Evolutionary conservation across 78 protist species (phyloP).

Genomic region (Dictyostelium citrinum): DNA sequence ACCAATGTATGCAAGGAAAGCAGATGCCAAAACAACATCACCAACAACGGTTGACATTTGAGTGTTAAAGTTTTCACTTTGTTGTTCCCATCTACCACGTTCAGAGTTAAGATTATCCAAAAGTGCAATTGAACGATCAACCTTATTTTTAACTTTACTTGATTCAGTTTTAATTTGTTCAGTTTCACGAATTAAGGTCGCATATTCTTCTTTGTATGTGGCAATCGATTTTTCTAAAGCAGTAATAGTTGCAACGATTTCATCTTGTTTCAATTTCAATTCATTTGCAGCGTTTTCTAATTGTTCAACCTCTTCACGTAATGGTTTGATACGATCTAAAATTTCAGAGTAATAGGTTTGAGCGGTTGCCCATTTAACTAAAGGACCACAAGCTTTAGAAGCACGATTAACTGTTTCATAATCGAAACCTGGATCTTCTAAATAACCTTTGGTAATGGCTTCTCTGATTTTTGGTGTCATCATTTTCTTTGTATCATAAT

Average conservation of each 20-base stretch:
- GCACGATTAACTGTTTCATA: slow-evolving; percentile 87
- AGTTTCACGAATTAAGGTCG: slow-evolving; percentile 85
- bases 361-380: slow-evolving; percentile 94
- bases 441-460: slow-evolving; percentile 65
- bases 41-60: slow-evolving; percentile 93
- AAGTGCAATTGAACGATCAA: slow-evolving; percentile 86
- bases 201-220: slow-evolving; percentile 88
- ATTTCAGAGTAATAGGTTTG: slow-evolving; percentile 89
- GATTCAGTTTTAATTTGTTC: slow-evolving; percentile 84
- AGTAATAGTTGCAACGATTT: slow-evolving; percentile 51
- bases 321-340: slow-evolving; percentile 89
- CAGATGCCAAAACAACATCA: slow-evolving; percentile 92
- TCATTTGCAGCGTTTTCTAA: slow-evolving; percentile 78
- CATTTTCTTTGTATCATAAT: slow-evolving; percentile 85
- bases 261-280: slow-evolving; percentile 75
- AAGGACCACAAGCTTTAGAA: slow-evolving; percentile 96
- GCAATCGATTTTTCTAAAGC: slow-evolving; percentile 75
- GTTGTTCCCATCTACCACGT: slow-evolving; percentile 91
- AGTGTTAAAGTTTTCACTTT: slow-evolving; percentile 61
- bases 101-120: slow-evolving; percentile 86
- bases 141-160: slow-evolving; percentile 80
- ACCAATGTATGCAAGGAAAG: slow-evolving; percentile 95
- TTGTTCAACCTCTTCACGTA: slow-evolving; percentile 84
- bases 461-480: slow-evolving; percentile 38
- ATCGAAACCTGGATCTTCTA: slow-evolving; percentile 81